Percentiles rank a stretch among this genome's conserved stretches.
Evolutionary conservation across 2,329 filamentous ascomycete species (phyloP).

Genomic region (Aspergillus costaricaensis): DNA sequence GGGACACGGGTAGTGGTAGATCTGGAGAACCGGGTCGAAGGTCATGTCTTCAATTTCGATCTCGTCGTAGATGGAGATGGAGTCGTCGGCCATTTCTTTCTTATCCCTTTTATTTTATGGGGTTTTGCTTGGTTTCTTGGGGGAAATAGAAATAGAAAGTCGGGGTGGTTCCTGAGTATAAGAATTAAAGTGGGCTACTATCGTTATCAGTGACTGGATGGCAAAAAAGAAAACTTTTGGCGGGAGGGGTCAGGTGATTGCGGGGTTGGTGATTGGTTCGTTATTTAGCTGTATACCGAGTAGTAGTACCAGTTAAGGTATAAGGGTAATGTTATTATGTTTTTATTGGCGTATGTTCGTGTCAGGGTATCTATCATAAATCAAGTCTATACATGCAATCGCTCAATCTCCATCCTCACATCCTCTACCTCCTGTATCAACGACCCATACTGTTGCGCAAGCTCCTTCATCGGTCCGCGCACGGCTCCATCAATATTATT

Average conservation of each 20-base stretch:
- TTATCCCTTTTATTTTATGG: background rate
- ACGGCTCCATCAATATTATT: conserved; percentile 16
- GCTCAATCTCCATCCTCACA: conserved; percentile 29
- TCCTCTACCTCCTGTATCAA: conserved; percentile 42
- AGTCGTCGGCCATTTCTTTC: conserved; percentile 60
- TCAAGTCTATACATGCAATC: conserved; percentile 20
- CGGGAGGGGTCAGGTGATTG: conserved; percentile 30
- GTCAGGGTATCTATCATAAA: conserved; percentile 9
- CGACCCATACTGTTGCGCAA: conserved; percentile 41
- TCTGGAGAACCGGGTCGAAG: conserved; percentile 75
- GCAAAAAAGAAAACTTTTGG: conserved; percentile 27
- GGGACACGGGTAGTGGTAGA: conserved; percentile 95
- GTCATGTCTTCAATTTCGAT: conserved; percentile 99
- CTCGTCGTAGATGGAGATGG: conserved; percentile 85
- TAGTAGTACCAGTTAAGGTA: background rate
- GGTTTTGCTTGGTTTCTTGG: background rate
- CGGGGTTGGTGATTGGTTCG: conserved; percentile 14
- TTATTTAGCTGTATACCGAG: background rate
- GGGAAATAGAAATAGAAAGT: background rate
- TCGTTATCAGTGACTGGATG: background rate
- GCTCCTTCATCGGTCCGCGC: conserved; percentile 35
- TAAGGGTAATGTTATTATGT: background rate
- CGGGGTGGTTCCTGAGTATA: background rate
- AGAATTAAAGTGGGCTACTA: background rate
- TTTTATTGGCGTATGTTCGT: no score